These are phyloP conservation scores for Excoecaria agallocha DNA, from an alignment of 345 rosid species.

Conservation along the genomic window DNA sequence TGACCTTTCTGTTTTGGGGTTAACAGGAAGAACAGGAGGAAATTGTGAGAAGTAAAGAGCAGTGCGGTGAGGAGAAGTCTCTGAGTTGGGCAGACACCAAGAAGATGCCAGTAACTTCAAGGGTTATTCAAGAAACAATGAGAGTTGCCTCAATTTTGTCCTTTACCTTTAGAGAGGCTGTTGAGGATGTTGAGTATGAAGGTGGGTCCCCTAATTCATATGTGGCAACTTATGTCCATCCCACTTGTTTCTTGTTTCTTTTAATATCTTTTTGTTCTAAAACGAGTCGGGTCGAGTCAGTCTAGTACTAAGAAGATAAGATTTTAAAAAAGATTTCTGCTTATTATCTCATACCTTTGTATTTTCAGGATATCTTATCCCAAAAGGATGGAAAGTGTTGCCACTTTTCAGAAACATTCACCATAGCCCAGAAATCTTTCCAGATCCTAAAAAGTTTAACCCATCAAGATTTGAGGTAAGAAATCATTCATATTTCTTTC, in stretches of 20 bases:
- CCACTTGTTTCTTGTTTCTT: neutral
- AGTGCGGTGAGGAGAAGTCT: conserved; percentile 33
- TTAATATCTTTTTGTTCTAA: neutral
- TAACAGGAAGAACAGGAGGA: conserved; percentile 74
- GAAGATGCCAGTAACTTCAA: conserved; percentile 70
- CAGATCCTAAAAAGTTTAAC: conserved; percentile 41
- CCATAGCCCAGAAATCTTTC: conserved; percentile 41
- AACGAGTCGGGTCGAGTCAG: too few species aligned
- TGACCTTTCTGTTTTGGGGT: conserved; percentile 11
- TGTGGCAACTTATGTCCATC: too few species aligned
- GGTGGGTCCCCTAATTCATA: conserved; percentile 35
- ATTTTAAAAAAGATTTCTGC: neutral
- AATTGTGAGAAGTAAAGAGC: conserved; percentile 39
- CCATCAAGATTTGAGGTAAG: conserved; percentile 55
- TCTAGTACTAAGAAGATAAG: too few species aligned
- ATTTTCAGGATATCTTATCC: conserved; percentile 44
- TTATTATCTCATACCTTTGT: neutral
- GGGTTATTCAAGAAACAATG: conserved; percentile 83
- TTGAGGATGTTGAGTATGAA: conserved; percentile 79
- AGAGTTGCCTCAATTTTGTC: conserved; percentile 82
- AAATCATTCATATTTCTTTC: neutral
- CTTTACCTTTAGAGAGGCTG: conserved; percentile 91
- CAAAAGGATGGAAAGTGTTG: conserved; percentile 61
- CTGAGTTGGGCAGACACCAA: conserved; percentile 66
- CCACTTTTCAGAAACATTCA: conserved; percentile 55